Base-by-base conservation (phyloP, 1,139 yeast species). In the Lodderomyces parapsilosis region DNA sequence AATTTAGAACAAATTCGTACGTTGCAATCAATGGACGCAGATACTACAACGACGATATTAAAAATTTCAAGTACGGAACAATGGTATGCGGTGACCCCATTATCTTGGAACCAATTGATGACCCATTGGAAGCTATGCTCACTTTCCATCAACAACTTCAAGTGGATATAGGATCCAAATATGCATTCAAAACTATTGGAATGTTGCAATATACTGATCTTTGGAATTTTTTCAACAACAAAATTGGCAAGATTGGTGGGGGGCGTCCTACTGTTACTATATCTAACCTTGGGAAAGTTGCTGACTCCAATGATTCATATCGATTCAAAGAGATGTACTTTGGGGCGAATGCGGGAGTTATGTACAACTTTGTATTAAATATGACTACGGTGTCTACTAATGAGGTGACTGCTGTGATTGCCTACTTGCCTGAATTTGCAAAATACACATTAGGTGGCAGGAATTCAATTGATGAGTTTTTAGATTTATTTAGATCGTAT, bases 21-120 rank as follows among this genome's bases (percentile, higher is more conserved):
- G 49, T 62, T 18, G 63, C 62, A 3, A 43, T 65, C 14, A 54
- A 60, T 18, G 71, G 69, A 9, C 55, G 72, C 39, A 48, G 68
- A 28, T 66, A 55, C 39, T 51, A 48, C 28, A 58, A 63, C 4
- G 47, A 46, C 1, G 52, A 50, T 10, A 34, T 49, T 3, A 43
- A 38, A 31, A 45, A 50, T 8, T 59, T 54, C 38, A 49, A 37
- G 19, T 58, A 56, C 36, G 63, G 63, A 2, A 45, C 56, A 3
- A 45, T 55, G 47, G 60, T 59, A 9, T 54, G 60, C 14, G 60
- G 58, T 1, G 49, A 49, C 20, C 45, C 47, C 6, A 39, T 55
- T 9, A 27, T 38, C 9, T 43, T 51, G 10, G 51, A 53, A 7
- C 57, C 54, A 1, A 41, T 46, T 11, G 23, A 36, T 7, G 39